Evolutionary conservation across 23 red algal genomes (phyloP).

Genomic region (Pyropia yezoensis): DNA sequence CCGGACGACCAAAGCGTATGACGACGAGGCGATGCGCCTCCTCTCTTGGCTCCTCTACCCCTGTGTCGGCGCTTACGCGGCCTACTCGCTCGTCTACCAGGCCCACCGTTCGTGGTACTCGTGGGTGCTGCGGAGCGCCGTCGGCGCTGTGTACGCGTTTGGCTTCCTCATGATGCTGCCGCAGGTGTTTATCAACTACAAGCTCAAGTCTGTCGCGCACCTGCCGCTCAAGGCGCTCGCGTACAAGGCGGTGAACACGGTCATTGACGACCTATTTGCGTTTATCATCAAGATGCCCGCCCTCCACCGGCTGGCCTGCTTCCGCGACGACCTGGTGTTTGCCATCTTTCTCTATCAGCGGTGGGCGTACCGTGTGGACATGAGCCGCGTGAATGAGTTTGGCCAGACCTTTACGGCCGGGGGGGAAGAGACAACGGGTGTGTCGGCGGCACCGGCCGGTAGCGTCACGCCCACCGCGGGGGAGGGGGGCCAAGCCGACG

Average conservation of each 20-base stretch:
- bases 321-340: conserved; percentile 90
- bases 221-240: conserved; percentile 90
- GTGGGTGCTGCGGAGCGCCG: conserved; percentile 67
- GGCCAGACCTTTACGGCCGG: conserved; percentile 59
- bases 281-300: conserved; percentile 98
- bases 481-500: too few relatives aligned
- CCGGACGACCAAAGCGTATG: conserved; percentile 75
- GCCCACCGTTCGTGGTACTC: conserved; percentile 89
- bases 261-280: conserved; percentile 91
- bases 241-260: conserved; percentile 91
- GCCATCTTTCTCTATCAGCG: conserved; percentile 81
- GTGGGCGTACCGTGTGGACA: conserved; percentile 90
- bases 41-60: conserved; percentile 63
- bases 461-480: too few relatives aligned
- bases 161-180: conserved; percentile 98
- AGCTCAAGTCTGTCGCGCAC: conserved; percentile 87
- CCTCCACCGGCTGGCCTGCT: conserved; percentile 84
- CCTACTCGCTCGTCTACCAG: conserved; percentile 80
- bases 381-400: conserved; percentile 85
- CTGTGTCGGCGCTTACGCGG: conserved; percentile 42
- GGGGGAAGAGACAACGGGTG: conserved; percentile 9
- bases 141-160: conserved; percentile 92
- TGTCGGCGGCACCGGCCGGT: not conserved
- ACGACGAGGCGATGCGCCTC: conserved; percentile 83
- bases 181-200: conserved; percentile 97